Percentiles rank a stretch among this genome's conserved stretches.
These are phyloP conservation scores for Penicillium egyptiacum DNA, from an alignment of 495 filamentous ascomycete genomes.

Conservation along the genomic window DNA sequence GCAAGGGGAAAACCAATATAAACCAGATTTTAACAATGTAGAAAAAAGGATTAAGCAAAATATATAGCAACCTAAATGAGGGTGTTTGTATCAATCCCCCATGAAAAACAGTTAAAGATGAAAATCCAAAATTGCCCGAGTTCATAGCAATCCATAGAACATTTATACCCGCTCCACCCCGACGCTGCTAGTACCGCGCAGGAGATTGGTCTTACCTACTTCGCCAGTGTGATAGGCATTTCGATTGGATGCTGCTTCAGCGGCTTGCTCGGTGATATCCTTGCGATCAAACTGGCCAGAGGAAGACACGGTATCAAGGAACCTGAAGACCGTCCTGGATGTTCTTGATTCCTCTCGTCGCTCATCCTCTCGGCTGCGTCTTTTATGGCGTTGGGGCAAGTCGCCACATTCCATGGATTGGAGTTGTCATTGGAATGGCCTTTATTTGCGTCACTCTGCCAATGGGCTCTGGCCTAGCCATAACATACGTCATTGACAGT, in stretches of 20 bases:
- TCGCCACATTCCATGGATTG: constrained; percentile 27
- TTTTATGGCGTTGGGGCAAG: constrained; percentile 23
- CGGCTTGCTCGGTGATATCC: constrained; percentile 21
- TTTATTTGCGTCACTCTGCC: constrained; percentile 18
- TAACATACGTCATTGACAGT: constrained; percentile 27
- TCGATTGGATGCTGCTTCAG: constrained; percentile 14
- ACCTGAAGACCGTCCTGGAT: constrained; percentile 33
- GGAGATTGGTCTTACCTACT: constrained; percentile 13
- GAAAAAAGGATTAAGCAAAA: too few species aligned
- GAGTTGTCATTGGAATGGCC: constrained; percentile 20
- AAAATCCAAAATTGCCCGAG: too few species aligned
- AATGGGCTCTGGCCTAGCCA: constrained; percentile 19
- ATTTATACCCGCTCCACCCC: too few species aligned
- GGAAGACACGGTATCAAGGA: constrained; percentile 36
- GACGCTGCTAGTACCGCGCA: too few species aligned
- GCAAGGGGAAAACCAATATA: too few species aligned
- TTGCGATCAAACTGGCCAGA: constrained; percentile 29
- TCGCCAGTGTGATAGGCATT: constrained; percentile 20
- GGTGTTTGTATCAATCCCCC: too few species aligned
- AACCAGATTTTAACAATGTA: too few species aligned
- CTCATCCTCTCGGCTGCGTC: constrained; percentile 14
- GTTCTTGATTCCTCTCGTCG: constrained; percentile 5
- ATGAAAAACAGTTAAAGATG: too few species aligned
- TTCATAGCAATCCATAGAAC: too few species aligned
- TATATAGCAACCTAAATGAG: too few species aligned